These are phyloP conservation scores for Rhytidhysteron rufulum DNA, from an alignment of 2,329 filamentous ascomycete genomes.

Conservation along the genomic window DNA sequence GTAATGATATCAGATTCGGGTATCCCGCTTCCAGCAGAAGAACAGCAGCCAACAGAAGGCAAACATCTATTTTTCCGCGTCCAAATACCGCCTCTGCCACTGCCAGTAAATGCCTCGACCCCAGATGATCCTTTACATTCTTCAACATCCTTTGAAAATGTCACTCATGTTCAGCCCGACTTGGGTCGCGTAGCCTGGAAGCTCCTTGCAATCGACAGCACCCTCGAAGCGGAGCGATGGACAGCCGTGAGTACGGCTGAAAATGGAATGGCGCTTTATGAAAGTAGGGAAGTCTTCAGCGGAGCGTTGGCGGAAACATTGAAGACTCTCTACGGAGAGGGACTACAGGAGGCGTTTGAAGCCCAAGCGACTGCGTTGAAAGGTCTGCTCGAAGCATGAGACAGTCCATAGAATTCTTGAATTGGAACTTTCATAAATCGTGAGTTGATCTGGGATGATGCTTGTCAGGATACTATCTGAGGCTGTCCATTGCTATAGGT, in stretches of 20 bases:
- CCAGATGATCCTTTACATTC: slow-evolving; percentile 21
- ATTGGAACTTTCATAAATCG: no score
- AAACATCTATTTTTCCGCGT: slow-evolving; percentile 19
- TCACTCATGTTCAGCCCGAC: slow-evolving; percentile 24
- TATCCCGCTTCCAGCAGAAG: slow-evolving; percentile 12
- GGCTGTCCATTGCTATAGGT: no score
- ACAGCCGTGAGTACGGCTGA: slow-evolving; percentile 22
- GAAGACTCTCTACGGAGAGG: slow-evolving; percentile 11
- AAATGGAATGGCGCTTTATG: slow-evolving; percentile 23
- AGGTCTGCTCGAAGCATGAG: slow-evolving; percentile 12
- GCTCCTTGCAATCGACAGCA: slow-evolving; percentile 7
- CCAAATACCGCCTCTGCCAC: slow-evolving; percentile 25
- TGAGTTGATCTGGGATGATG: no score
- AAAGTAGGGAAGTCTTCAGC: slow-evolving; percentile 25
- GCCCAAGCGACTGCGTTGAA: slow-evolving; percentile 26
- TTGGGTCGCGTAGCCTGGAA: slow-evolving; percentile 24
- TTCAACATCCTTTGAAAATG: slow-evolving; percentile 22
- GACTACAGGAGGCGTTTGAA: slow-evolving; percentile 22
- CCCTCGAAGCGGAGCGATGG: slow-evolving; percentile 21
- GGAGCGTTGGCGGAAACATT: slow-evolving; percentile 15
- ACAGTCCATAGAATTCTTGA: no score
- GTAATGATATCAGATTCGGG: slow-evolving; percentile 17
- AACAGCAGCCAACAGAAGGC: slow-evolving; percentile 22
- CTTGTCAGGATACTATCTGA: no score
- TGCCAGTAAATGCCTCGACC: slow-evolving; percentile 23